Evolutionary conservation across 805 yeast species (phyloP).

Genomic region (Cyberlindnera maclurae): DNA sequence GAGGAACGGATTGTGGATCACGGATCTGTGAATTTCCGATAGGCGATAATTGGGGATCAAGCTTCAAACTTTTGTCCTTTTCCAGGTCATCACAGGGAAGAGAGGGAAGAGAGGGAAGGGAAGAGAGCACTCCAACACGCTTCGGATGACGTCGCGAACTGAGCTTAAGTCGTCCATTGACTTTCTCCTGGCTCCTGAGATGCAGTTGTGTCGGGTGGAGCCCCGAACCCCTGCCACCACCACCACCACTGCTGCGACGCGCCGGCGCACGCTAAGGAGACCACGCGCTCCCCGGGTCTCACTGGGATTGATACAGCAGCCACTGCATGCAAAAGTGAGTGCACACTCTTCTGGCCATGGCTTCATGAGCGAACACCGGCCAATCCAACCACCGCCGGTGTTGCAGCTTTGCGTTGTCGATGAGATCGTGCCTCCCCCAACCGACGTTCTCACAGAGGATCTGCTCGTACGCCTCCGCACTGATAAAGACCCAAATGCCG

Average conservation of each 20-base stretch:
- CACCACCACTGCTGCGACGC: not conserved
- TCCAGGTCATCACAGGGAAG: too few relatives aligned
- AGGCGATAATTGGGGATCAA: too few relatives aligned
- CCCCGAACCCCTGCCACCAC: slow-evolving; percentile 10
- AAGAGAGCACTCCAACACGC: not conserved
- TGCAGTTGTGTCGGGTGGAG: slow-evolving; percentile 6
- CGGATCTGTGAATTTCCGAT: too few relatives aligned
- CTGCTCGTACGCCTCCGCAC: slow-evolving; percentile 5
- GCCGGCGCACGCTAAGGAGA: slow-evolving; percentile 11
- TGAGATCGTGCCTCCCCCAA: slow-evolving; percentile 4
- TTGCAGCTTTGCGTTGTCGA: slow-evolving; percentile 20
- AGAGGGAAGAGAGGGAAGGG: too few relatives aligned
- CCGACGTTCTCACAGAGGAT: slow-evolving; percentile 9
- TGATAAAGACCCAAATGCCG: slow-evolving; percentile 9
- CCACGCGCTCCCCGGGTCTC: slow-evolving; percentile 16
- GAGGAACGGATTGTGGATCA: too few relatives aligned
- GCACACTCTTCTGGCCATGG: slow-evolving; percentile 17
- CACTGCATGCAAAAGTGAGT: slow-evolving; percentile 25
- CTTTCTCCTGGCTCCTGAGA: slow-evolving; percentile 10
- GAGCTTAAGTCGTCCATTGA: slow-evolving; percentile 19
- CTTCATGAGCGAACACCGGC: slow-evolving; percentile 25
- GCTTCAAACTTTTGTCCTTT: too few relatives aligned
- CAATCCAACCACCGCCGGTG: slow-evolving; percentile 29
- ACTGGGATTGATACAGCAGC: slow-evolving; percentile 23
- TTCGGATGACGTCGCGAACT: not conserved